Evolutionary conservation across 1,139 yeast species (phyloP), one percentile per base, ranked within the genome.

Genomic region (Chernovozyma aurita): DNA sequence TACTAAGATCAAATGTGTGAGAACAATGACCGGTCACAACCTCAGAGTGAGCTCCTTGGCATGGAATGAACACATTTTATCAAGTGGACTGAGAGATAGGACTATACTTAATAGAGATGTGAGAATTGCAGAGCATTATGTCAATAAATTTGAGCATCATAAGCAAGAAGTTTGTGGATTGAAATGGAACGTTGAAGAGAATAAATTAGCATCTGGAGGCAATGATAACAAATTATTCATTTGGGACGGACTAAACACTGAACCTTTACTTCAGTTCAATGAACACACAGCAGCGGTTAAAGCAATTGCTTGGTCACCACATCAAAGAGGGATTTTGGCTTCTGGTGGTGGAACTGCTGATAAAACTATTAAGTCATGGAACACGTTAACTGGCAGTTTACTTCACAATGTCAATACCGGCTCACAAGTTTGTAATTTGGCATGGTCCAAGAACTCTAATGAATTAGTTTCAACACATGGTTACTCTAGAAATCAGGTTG

Each of bases 301-400:
- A 59, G 98, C 97, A 1, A 75, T 92, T 37, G 86, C 95, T 1
- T 92, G 99, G 99, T 85, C 95, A 1, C 97, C 98, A 0, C 97
- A 92, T 55, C 95, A 87, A 53, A 69, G 97, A 40, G 97, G 97
- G 0, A 73, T 90, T 3, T 61, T 92, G 37, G 97, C 97, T 0
- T 79, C 94, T 2, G 99, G 98, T 5, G 99, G 98, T 18, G 99
- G 99, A 18, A 88, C 97, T 0, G 94, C 95, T 1, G 99, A 92
- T 59, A 78, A 92, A 40, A 76, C 84, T 22, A 82, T 94, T 48
- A 85, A 92, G 57, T 80, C 90, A 18, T 92, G 98, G 98, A 90
- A 88, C 56, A 85, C 95, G 0, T 61, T 81, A 33, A 85, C 85
- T 7, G 97, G 97, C 0, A 59, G 71, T 24, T 74, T 82, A 42